These are phyloP conservation scores for Ogataea wickerhamii DNA, from an alignment of 805 yeast genomes.

Conservation along the genomic window DNA sequence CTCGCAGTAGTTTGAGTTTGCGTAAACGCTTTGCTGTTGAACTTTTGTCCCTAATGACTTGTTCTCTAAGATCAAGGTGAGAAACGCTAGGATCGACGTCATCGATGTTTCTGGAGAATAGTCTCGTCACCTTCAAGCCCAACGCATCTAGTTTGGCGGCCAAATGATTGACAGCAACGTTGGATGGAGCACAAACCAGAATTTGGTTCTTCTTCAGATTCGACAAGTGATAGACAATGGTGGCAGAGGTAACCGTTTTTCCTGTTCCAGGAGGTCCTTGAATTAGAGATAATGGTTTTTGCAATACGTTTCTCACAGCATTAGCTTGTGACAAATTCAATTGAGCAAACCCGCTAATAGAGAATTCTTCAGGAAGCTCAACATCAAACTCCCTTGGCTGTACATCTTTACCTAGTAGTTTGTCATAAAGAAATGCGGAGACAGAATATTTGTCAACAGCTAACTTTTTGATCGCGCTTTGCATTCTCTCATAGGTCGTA, in stretches of 20 bases:
- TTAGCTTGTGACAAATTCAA: slow-evolving; percentile 74
- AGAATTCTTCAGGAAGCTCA: slow-evolving; percentile 55
- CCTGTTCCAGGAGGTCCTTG: slow-evolving; percentile 99
- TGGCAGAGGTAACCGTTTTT: slow-evolving; percentile 89
- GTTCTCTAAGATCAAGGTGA: slow-evolving; percentile 53
- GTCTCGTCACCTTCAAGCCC: slow-evolving; percentile 74
- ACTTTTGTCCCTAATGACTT: slow-evolving; percentile 30
- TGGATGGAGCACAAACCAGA: slow-evolving; percentile 92
- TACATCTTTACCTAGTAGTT: slow-evolving; percentile 76
- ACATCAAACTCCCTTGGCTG: slow-evolving; percentile 59
- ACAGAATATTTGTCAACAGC: slow-evolving; percentile 69
- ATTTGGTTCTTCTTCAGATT: slow-evolving; percentile 60
- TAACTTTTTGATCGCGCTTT: slow-evolving; percentile 64
- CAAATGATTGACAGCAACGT: slow-evolving; percentile 90
- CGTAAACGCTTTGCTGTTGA: slow-evolving; percentile 50
- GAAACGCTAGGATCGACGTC: slow-evolving; percentile 67
- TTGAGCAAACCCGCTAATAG: slow-evolving; percentile 63
- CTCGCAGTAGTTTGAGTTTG: slow-evolving; percentile 54
- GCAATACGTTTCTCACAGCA: slow-evolving; percentile 69
- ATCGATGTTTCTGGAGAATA: slow-evolving; percentile 75
- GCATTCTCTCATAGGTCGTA: slow-evolving; percentile 79
- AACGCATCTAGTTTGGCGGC: slow-evolving; percentile 66
- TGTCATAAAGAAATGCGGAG: slow-evolving; percentile 70
- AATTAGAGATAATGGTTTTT: slow-evolving; percentile 71
- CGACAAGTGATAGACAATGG: slow-evolving; percentile 74